Base-by-base conservation (phyloP, 306 rosid genomes). In the Alnus glutinosa region DNA sequence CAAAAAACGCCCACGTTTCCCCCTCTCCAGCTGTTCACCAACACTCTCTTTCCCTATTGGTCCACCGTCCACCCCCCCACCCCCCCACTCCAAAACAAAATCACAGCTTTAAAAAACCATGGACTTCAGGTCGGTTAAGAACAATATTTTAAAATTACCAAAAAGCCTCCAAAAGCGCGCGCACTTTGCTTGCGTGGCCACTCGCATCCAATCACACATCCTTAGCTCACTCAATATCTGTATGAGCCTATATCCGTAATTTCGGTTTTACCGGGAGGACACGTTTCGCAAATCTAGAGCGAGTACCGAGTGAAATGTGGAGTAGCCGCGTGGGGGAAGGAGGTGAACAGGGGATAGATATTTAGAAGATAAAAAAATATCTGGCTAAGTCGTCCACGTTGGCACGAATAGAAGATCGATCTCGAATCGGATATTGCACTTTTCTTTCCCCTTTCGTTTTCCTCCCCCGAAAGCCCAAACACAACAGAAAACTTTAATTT, bases 381-480 rank as follows among this genome's bases (percentile, higher is more conserved):
- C 85, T 30, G 80, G 69, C 77, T 64, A 4, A 74, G 82, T 74
- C 82, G 83, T 79, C 91, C 91, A 88, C 88, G 89, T 74, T n/a
- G 80, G 89, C 91, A 67, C 16, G 4, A 30, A 47, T 14, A 2
- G 9, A 0, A 1, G 80, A 74, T 70, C 74, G 80, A 85, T 79
- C 81, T 77, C 77, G 90, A 82, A 79, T 69, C 79, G 9, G 83
- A 85, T 69, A 79, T 80, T 81, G 89, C 84, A 85, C 91, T 85
- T 88, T 88, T 42, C 7, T 42, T 81, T 30, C 0, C 0, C 4
- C 4, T 28, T 28, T 5, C 0, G 1, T 36, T 67, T 16, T 4
- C 15, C 15, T 23, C 23, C 4, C 5, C 15, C 30, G 28, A 74
- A 74, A 76, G 51, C 2, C 61, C 18, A 14, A 16, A 15, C 19